Evolutionary conservation across 495 filamentous ascomycete genomes (phyloP), one percentile per base, ranked within the genome.

Genomic region (Tuber aestivum): DNA sequence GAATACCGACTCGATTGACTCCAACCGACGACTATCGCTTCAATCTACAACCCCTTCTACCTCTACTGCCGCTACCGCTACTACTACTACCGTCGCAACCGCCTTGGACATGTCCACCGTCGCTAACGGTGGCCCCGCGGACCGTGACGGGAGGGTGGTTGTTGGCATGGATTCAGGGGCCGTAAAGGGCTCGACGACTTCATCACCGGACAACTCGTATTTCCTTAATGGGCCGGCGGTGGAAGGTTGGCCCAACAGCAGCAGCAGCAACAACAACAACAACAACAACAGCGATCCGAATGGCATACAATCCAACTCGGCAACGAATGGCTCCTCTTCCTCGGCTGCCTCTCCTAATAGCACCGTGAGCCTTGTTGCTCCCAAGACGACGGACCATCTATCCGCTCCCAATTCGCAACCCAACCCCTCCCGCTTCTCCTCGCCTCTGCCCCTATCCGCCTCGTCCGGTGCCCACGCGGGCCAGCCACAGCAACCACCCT

Each of bases 341-440:
- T 65, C 56, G 2, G 56, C 74, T 41, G 12, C 70, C 40, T 76
- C 38, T n/a, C 42, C 38, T 21, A 80, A 71, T 68, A 76, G 70
- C 73, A 80, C 73, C 16, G 45, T 68, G 69, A 72, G 35, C 71
- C 71, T 74, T 69, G 32, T 42, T 50, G 70, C 68, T 69, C 20
- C 78, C 32, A 79, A 74, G 37, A 76, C 71, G 41, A 42, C 78
- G 41, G 41, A 70, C 50, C 44, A 73, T 50, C 77, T 80, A 69
- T 74, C 77, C 74, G 71, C 73, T 73, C 65, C 77, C 20, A 74
- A 73, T 42, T 21, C 74, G n/a, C 44, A 45, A 72, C 70, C 73
- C 41, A 80, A 80, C 45, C 35, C 74, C 76, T 74, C 77, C 69
- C 78, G 78, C n/a, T 80, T 80, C 41, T 72, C 77, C 68, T 79